Evolutionary conservation across 202 grass and related monocot genomes (phyloP), one percentile per base, ranked within the genome.

Genomic region (Elaeis oleifera): DNA sequence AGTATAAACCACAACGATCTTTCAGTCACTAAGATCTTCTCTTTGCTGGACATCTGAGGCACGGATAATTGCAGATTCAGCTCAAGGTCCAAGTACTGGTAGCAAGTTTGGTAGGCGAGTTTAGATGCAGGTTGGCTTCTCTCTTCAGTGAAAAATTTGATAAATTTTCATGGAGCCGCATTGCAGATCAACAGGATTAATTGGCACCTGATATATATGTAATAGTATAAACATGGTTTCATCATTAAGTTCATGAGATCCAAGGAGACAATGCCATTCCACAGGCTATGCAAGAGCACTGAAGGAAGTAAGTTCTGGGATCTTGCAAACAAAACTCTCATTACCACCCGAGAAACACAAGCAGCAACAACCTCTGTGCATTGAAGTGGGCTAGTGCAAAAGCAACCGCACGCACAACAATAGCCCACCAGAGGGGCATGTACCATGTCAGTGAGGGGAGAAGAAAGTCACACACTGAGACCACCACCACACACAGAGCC

Each of bases 191-290:
- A 2, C 36, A 44, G 5, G 36, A 13, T 14, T 14, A 2, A 44
- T 13, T 3, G 36, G 36, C 36, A 44, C 36, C 11, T 3, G 36
- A 13, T 48, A 22, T 44, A 62, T 18, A 48, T 21, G 3, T 48
- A 23, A 36, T 56, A 20, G 3, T 56, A 48, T 52, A 68, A 68
- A 44, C 36, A 36, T 17, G 26, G n/a, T 20, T 53, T 29, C 16
- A 44, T 83, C 62, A 92, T 76, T 20, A 20, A 20, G 0, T 99
- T 99, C 88, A 99, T 81, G 70, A 99, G 79, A 78, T 99, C 88
- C 74, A 88, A 76, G 71, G 92, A 99, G 49, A 99, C 88, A 84
- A 99, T 86, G 44, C 82, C 81, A 39, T 99, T 97, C 94, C 94
- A 97, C 31, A 97, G 56, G 69, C 88, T 91, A 82, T 97, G 94